Base-by-base conservation (phyloP, 2,329 filamentous ascomycete species). In the Clarireedia sp. region DNA sequence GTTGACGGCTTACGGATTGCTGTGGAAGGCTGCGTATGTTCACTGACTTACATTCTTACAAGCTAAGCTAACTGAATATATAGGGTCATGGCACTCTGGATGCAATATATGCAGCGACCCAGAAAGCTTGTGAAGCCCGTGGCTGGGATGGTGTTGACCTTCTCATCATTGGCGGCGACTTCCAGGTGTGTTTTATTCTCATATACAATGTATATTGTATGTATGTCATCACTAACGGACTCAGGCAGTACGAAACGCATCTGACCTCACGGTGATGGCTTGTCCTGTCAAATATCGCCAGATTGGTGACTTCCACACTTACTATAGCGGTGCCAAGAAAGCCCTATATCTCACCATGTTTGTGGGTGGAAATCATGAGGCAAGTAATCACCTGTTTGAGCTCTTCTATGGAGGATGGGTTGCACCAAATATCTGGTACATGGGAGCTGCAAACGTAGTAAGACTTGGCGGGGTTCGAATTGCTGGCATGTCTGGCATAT, bases 381-480 rank as follows among this genome's bases (percentile, higher is more conserved):
- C 94, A 0, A 88, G 88, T 66, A 90, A 88, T 50, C 84, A 97
- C 71, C 75, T 96, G 5, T 94, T 85, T 76, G 94, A 99, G 72
- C 80, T 99, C 0, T 95, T 89, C 74, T 95, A 97, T 68, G 94
- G 94, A 51, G 94, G 94, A 50, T 99, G 94, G 94, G 94, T 90
- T 5, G 92, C 92, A 7, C 90, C 90, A 8, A 95, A 94, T 63
- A 97, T 99, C 60, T 99, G 96, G 76, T 99, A 96, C 72, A 79
- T 97, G 70, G 94, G 94, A 48, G 89, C 90, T 36, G 90, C 94
- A 57, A 96, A 95, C 67, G 85, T 99, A 8, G 69, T 99, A 41
- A 85, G 86, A 17, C 76, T 95, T 33, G 92, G 92, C 0, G 86
- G 89, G 1, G 73, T 99, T 48, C 84, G 94, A 21, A 95, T 99